These are phyloP conservation scores for Venturia nashicola DNA, from an alignment of 2,329 filamentous ascomycete species.

Conservation along the genomic window DNA sequence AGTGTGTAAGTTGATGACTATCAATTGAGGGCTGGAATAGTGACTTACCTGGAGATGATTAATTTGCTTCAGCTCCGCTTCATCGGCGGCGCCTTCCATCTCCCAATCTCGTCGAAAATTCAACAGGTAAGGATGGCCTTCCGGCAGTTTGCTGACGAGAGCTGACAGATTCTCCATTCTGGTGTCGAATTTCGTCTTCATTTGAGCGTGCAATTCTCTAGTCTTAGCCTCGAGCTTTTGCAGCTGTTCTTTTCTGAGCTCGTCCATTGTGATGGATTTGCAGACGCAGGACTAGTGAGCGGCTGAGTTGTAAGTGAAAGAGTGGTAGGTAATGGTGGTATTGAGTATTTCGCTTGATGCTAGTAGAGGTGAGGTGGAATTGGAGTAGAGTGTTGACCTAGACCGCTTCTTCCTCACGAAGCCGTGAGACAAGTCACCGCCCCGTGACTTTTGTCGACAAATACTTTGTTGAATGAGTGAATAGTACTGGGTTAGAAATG, in stretches of 20 bases:
- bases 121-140: neutral
- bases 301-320: neutral
- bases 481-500: too few species aligned
- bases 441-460: neutral
- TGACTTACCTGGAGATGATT: neutral
- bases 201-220: neutral
- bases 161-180: neutral
- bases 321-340: neutral
- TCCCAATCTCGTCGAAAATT: neutral
- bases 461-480: too few species aligned
- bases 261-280: neutral
- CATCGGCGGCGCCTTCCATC: neutral
- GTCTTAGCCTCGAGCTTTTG: neutral
- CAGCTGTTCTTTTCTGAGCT: neutral
- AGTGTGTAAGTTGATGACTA: neutral
- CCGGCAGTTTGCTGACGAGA: neutral
- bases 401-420: neutral
- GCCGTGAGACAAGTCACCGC: neutral
- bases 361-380: neutral
- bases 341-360: neutral
- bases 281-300: neutral
- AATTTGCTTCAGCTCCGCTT: neutral
- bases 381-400: neutral
- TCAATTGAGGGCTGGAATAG: neutral
- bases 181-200: neutral